Base-by-base conservation (phyloP, 2,329 filamentous ascomycete species). In the Ascocoryne sarcoides region DNA sequence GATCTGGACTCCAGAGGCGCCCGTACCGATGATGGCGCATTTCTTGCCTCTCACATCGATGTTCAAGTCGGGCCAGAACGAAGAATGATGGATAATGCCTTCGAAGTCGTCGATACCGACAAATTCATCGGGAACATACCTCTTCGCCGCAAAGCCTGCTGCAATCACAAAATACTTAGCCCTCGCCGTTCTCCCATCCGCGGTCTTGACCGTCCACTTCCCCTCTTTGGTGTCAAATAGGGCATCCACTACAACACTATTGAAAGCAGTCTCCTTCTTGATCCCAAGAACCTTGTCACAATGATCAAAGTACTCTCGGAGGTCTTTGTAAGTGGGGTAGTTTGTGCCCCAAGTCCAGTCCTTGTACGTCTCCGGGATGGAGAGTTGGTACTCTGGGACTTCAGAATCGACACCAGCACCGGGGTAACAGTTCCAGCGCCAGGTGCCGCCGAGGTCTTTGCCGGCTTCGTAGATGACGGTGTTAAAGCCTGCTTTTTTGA, bases 111-210 rank as follows among this genome's bases (percentile, higher is more conserved):
- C 47, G 1, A 64, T 54, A 5, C 73, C 73, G 32, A 64, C 51
- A 50, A 71, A 77, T 9, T 73, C 66, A n/a, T n/a, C n/a, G 0
- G 78, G 77, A 28, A 76, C 70, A 47, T 80, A 70, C n/a, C 74
- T 62, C 52, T 75, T 76, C n/a, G n/a, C n/a, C 28, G 15, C 68
- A 42, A 78, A 76, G 48, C 51, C 50, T 20, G 45, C 35, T 5
- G 45, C 45, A 12, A 47, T 37, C 17, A 52, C 40, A 10, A 55
- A 35, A 19, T 39, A 54, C 10, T 43, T 47, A 1, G 38, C 32
- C 4, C 38, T 46, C 1, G 44, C 38, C 2, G 32, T 19, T 1
- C 40, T 19, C 3, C 48, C 45, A 19, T 49, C 43, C 4, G 33
- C 49, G 2, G 42, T 44, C 14, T 43, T 35, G 16, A 49, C 16